Conservation (phyloP, 306 rosid genomes). For the Albizia julibrissin region DNA sequence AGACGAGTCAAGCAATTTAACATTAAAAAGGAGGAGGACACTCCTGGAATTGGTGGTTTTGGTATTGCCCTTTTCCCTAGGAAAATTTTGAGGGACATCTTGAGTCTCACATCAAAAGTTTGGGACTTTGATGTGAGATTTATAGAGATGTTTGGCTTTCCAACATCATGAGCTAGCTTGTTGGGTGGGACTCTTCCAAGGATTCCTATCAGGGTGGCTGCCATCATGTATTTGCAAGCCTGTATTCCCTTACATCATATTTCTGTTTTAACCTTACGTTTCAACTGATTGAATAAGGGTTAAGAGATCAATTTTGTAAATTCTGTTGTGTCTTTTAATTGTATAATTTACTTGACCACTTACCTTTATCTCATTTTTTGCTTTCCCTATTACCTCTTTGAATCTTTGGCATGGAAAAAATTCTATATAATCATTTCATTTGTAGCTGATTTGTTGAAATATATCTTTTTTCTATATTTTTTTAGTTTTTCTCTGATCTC, state of each 20-base stretch:
- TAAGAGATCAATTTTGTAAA: background rate
- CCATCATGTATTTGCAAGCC: background rate
- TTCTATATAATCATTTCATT: background rate
- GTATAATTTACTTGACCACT: background rate
- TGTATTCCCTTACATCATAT: background rate
- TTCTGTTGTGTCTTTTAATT: background rate
- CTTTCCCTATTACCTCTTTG: background rate
- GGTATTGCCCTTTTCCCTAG: background rate
- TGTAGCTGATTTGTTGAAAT: conserved; percentile 1
- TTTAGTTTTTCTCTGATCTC: conserved; percentile 1
- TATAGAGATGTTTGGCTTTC: background rate
- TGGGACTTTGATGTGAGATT: background rate
- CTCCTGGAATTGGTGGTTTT: background rate
- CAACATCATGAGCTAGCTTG: background rate
- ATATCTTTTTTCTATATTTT: background rate
- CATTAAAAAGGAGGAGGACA: background rate
- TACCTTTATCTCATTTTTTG: background rate
- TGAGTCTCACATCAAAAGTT: background rate
- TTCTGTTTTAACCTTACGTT: background rate
- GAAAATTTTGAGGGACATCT: background rate
- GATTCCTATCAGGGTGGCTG: background rate
- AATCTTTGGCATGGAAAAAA: background rate
- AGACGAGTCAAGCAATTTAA: background rate
- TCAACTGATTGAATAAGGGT: background rate
- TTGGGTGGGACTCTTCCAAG: background rate